phyloP scores from a whole-genome alignment of 371 early-diverging fungal genomes.

The Mucor saturninus region DNA sequence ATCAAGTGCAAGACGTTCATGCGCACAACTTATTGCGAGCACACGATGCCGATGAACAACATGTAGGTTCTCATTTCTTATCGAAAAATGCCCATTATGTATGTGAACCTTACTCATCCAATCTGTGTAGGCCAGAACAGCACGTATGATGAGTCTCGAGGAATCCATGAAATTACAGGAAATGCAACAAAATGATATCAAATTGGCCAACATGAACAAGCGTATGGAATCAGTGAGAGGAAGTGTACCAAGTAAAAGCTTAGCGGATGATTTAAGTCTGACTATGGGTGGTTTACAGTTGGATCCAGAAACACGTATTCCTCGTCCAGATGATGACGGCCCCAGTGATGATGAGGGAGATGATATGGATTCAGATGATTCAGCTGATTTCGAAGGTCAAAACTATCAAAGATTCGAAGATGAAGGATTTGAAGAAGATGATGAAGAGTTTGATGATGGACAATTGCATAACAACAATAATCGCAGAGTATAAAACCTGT shows the following conservation, averaged over 20 bases:
- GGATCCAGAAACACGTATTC: slow-evolving; percentile 35
- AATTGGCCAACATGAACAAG: slow-evolving; percentile 37
- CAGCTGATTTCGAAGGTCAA: slow-evolving; percentile 23
- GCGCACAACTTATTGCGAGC: slow-evolving; percentile 20
- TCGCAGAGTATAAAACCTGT: slow-evolving; percentile 1
- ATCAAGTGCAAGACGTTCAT: neutral
- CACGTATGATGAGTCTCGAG: slow-evolving; percentile 42
- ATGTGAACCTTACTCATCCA: neutral
- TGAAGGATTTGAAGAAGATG: slow-evolving; percentile 46
- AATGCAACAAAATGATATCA: slow-evolving; percentile 36
- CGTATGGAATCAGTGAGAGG: slow-evolving; percentile 28
- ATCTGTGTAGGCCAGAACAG: neutral
- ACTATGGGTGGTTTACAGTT: slow-evolving; percentile 36
- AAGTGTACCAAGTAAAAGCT: slow-evolving; percentile 22
- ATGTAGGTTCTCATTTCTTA: neutral
- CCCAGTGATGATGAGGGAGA: slow-evolving; percentile 21
- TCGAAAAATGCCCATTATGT: neutral
- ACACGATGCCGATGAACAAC: slow-evolving; percentile 6
- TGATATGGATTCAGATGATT: slow-evolving; percentile 21
- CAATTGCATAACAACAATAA: slow-evolving; percentile 8
- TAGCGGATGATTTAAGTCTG: slow-evolving; percentile 43
- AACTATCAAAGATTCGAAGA: slow-evolving; percentile 39
- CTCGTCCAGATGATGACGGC: slow-evolving; percentile 40
- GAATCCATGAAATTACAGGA: slow-evolving; percentile 46
- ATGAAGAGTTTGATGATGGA: slow-evolving; percentile 25